Conservation (phyloP, 2,329 filamentous ascomycete species). For the Stachybotrys chlorohalonatus region DNA sequence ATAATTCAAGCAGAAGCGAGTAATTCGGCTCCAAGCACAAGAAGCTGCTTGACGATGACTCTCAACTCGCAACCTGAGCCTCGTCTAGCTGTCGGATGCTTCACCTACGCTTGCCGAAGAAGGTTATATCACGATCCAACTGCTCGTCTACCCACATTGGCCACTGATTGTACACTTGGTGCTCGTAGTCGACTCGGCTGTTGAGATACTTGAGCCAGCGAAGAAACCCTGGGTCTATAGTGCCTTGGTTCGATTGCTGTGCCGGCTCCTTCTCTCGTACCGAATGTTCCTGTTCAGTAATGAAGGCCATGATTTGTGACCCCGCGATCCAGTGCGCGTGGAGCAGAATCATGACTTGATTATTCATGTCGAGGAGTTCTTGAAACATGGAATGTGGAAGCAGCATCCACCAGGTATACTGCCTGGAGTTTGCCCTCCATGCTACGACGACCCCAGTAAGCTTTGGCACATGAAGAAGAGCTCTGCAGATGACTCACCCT, state of each 20-base stretch:
- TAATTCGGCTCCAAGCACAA: too few relatives aligned
- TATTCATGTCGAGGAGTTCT: slow-evolving; percentile 35
- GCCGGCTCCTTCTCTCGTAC: slow-evolving; percentile 18
- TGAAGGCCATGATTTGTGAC: slow-evolving; percentile 43
- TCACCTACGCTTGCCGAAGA: slow-evolving; percentile 29
- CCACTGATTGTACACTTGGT: slow-evolving; percentile 40
- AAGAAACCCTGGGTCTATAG: slow-evolving; percentile 32
- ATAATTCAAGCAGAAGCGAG: too few relatives aligned
- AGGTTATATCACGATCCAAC: slow-evolving; percentile 32
- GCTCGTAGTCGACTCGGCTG: slow-evolving; percentile 31
- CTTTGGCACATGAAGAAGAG: slow-evolving; percentile 16
- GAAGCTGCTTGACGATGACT: too few relatives aligned
- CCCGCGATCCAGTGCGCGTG: slow-evolving; percentile 46
- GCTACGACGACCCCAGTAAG: slow-evolving; percentile 20
- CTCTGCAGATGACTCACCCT: slow-evolving; percentile 28
- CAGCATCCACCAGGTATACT: slow-evolving; percentile 51
- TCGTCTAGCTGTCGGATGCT: background rate
- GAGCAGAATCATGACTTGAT: slow-evolving; percentile 37
- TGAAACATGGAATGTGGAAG: slow-evolving; percentile 44
- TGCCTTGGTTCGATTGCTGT: slow-evolving; percentile 7
- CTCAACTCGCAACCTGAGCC: background rate
- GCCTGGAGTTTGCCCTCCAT: slow-evolving; percentile 38
- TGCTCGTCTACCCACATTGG: slow-evolving; percentile 45
- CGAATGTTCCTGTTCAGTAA: slow-evolving; percentile 31
- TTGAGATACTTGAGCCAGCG: slow-evolving; percentile 45